Conservation (phyloP, 208 protist genomes). For the Leishmania lainsoni region DNA sequence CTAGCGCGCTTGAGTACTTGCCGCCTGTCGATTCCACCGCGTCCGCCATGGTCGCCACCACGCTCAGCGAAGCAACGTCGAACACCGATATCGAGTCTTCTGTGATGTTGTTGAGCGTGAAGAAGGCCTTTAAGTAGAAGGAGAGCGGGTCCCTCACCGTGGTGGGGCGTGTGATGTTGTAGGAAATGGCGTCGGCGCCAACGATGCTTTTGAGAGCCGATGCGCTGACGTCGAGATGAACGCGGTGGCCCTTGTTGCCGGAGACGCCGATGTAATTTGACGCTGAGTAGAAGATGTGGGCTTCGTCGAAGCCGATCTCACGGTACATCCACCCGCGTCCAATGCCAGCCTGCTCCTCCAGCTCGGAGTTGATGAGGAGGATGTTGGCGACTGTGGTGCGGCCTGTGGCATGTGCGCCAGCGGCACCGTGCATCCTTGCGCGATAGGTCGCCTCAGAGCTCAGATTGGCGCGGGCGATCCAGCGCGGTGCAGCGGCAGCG, state of each 20-base stretch:
- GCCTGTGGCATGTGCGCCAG: neutral
- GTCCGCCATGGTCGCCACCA: slow-evolving; percentile 70
- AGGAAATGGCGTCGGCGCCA: neutral
- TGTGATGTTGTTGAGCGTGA: slow-evolving; percentile 53
- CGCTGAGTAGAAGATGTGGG: slow-evolving; percentile 72
- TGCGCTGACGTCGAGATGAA: slow-evolving; percentile 46
- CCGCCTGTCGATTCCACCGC: slow-evolving; percentile 60
- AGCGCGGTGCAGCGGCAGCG: slow-evolving; percentile 55
- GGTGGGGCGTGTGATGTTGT: slow-evolving; percentile 35
- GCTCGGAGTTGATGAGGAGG: slow-evolving; percentile 72
- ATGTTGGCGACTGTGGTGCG: slow-evolving; percentile 41
- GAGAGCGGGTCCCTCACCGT: slow-evolving; percentile 22
- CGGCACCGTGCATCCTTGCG: neutral
- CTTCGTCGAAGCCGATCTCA: slow-evolving; percentile 78
- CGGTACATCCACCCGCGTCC: slow-evolving; percentile 87
- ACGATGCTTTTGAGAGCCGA: slow-evolving; percentile 7
- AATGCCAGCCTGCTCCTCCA: slow-evolving; percentile 70
- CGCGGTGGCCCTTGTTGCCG: slow-evolving; percentile 63
- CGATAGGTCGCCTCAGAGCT: slow-evolving; percentile 21
- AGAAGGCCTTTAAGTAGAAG: slow-evolving; percentile 38
- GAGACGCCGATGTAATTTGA: slow-evolving; percentile 63
- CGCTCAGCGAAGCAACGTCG: slow-evolving; percentile 17
- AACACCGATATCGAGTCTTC: slow-evolving; percentile 40
- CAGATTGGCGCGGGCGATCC: slow-evolving; percentile 49
- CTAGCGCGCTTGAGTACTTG: slow-evolving; percentile 92